Evolutionary conservation across 2,329 filamentous ascomycete species (phyloP), one percentile per base, ranked within the genome.

Genomic region (Endothia cerciana): DNA sequence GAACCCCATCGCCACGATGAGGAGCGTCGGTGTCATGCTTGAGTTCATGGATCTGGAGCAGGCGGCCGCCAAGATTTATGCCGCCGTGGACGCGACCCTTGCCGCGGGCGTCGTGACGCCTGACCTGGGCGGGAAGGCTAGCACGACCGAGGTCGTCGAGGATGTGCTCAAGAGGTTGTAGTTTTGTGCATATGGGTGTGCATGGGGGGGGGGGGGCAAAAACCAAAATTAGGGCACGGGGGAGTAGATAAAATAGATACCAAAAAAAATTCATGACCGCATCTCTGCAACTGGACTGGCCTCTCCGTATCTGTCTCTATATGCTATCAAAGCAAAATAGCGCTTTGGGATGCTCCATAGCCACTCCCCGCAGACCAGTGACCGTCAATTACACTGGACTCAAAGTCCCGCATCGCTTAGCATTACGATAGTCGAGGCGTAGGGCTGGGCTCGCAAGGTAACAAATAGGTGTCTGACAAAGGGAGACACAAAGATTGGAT

Each of bases 1-100:
- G 71, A 99, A 99, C 81, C 95, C 95, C 30, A 96, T 99, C 75
- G 95, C 95, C 43, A 98, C 95, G 11, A 86, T 99, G 70, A 85
- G 95, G 75, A 95, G 91, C 78, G 91, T 93, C 19, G 95, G 91
- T 41, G 84, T 97, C 69, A 98, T 99, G 95, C 85, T 99, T 71
- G 94, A 98, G 83, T 99, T 98, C 80, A 83, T 98, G 70, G 89
- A 93, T 70, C 89, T 97, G 82, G 90, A 93, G 79, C 83, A 87
- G 69, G 95, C 95, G 25, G 95, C 95, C 41, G 93, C 91, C 38
- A 89, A 85, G 81, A 97, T 99, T 73, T 97, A 98, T 78, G 85
- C 88, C 67, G 95, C 95, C 28, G 93, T 98, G 30, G 95, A 99
- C 79, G 93, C 84, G 53, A 96, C 95, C 77, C 81, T 99, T 41